Percentiles rank a stretch among this genome's conserved stretches.
phyloP scores from a whole-genome alignment of 208 protist genomes.

The Willaertia magna region DNA sequence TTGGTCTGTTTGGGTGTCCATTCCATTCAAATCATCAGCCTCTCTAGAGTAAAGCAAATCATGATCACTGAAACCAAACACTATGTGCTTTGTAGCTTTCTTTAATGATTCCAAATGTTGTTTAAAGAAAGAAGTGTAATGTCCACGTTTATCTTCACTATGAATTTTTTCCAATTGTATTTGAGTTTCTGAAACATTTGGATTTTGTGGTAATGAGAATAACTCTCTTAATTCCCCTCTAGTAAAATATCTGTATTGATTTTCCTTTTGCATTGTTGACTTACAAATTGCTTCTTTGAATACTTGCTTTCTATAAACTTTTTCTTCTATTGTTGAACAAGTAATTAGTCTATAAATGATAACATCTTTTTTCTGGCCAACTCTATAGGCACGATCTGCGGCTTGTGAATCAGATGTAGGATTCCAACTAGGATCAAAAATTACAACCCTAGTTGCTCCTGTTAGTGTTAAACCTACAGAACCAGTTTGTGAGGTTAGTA shows the following conservation, averaged over 20 bases:
- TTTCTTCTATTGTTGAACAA: conserved; percentile 89
- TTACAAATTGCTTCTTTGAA: conserved; percentile 54
- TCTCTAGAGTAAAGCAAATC: neutral
- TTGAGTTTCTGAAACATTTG: neutral
- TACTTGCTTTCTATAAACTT: conserved; percentile 92
- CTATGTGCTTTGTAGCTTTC: neutral
- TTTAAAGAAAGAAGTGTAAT: neutral
- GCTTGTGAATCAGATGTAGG: conserved; percentile 61
- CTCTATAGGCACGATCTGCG: conserved; percentile 84
- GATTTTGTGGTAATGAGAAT: neutral
- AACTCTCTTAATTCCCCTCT: neutral
- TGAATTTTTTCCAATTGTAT: neutral
- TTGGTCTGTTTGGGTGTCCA: neutral
- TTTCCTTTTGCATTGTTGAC: neutral
- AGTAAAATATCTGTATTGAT: neutral
- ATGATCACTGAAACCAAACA: neutral
- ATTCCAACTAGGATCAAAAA: conserved; percentile 95
- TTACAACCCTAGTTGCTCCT: conserved; percentile 81
- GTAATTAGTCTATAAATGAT: conserved; percentile 82
- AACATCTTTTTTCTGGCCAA: conserved; percentile 88
- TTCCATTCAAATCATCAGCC: neutral
- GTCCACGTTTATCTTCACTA: neutral
- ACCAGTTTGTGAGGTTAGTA: conserved; percentile 91
- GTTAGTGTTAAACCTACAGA: conserved; percentile 89
- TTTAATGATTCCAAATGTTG: neutral